phyloP scores from a whole-genome alignment of 306 rosid species.

The Potentilla sterilis region DNA sequence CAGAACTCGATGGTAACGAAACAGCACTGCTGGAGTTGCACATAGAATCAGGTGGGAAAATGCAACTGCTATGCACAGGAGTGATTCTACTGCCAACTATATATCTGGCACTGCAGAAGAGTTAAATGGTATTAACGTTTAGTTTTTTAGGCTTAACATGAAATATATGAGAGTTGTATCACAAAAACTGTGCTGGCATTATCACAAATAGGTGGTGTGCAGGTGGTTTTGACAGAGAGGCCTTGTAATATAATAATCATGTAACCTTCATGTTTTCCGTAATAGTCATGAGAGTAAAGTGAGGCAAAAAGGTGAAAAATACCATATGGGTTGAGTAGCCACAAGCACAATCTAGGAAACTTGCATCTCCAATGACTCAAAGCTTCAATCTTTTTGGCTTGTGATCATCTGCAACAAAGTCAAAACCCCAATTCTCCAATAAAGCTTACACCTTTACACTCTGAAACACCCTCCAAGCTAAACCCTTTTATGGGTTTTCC shows the following conservation, averaged over 20 bases:
- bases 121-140: neutral
- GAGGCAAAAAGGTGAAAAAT: conserved; percentile 19
- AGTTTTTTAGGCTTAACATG: conserved; percentile 17
- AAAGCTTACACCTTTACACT: conserved; percentile 20
- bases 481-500: conserved; percentile 8
- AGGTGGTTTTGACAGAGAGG: conserved; percentile 8
- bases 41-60: conserved; percentile 24
- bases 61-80: conserved; percentile 31
- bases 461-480: neutral
- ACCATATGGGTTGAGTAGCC: conserved; percentile 31
- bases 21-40: conserved; percentile 34
- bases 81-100: conserved; percentile 13
- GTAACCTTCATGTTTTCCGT: conserved; percentile 13
- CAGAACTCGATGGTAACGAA: conserved; percentile 46
- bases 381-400: conserved; percentile 17
- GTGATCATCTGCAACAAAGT: neutral
- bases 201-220: conserved; percentile 17
- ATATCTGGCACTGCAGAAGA: conserved; percentile 1
- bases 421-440: neutral
- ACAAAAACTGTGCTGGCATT: conserved; percentile 17
- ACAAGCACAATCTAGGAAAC: conserved; percentile 21
- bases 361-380: conserved; percentile 4
- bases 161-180: conserved; percentile 20
- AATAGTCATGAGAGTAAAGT: conserved; percentile 18
- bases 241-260: neutral